A percentile compares a stretch with the other conserved stretches of the same genome.
Evolutionary conservation across 805 yeast species (phyloP).

Genomic region (Zygosaccharomyces bailii): DNA sequence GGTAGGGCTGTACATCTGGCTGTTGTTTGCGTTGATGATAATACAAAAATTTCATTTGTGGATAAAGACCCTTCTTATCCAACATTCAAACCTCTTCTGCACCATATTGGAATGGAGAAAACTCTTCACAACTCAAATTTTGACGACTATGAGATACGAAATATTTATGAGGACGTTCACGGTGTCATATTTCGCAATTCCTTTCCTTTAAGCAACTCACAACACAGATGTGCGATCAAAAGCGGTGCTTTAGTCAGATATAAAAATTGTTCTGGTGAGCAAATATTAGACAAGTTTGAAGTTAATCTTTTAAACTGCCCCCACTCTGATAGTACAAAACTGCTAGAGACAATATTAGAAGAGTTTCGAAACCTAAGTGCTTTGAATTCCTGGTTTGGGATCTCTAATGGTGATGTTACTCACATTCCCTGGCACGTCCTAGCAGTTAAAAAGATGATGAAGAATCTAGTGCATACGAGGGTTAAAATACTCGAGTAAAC

Average conservation of each 20-base stretch:
- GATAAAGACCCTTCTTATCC: slow-evolving; percentile 35
- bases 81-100: slow-evolving; percentile 36
- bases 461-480: slow-evolving; percentile 54
- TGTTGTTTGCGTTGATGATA: slow-evolving; percentile 63
- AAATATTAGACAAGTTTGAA: slow-evolving; percentile 46
- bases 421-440: slow-evolving; percentile 71
- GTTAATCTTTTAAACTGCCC: slow-evolving; percentile 72
- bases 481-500: slow-evolving; percentile 36
- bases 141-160: slow-evolving; percentile 41
- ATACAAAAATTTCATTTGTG: slow-evolving; percentile 45
- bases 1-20: slow-evolving; percentile 58
- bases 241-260: slow-evolving; percentile 62
- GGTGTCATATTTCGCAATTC: slow-evolving; percentile 59
- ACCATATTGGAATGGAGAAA: slow-evolving; percentile 23
- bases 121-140: slow-evolving; percentile 17
- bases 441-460: slow-evolving; percentile 61
- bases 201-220: slow-evolving; percentile 65
- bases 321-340: slow-evolving; percentile 53
- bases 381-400: slow-evolving; percentile 39
- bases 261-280: slow-evolving; percentile 22
- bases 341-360: slow-evolving; percentile 52
- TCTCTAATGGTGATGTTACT: slow-evolving; percentile 34
- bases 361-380: slow-evolving; percentile 60
- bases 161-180: slow-evolving; percentile 48
- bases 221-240: slow-evolving; percentile 64